Conservation (phyloP, 148 eudicot genomes). For the Dianthus caryophyllus region DNA sequence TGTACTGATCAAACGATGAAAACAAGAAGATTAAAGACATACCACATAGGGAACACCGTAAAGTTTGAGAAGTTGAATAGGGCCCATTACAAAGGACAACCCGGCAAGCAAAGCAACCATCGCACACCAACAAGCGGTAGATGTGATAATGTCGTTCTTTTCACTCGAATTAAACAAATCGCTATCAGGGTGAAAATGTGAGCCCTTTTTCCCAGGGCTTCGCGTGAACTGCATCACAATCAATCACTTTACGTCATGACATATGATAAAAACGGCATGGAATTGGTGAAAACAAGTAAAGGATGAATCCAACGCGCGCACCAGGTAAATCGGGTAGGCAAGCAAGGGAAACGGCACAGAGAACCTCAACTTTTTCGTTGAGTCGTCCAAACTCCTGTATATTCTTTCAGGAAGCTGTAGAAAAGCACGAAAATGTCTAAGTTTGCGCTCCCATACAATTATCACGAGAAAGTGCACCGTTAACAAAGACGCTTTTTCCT, state of each 20-base stretch:
- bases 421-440: conserved; percentile 6
- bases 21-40: conserved; percentile 16
- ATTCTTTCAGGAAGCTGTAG: conserved; percentile 53
- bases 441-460: background rate
- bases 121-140: conserved; percentile 66
- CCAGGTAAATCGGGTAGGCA: conserved; percentile 71
- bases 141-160: conserved; percentile 54
- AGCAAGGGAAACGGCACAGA: conserved; percentile 64
- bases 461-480: background rate
- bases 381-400: conserved; percentile 41
- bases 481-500: background rate
- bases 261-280: background rate
- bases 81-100: conserved; percentile 61
- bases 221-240: conserved; percentile 42
- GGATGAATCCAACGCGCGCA: conserved; percentile 23
- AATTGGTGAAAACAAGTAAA: background rate
- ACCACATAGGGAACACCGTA: conserved; percentile 71
- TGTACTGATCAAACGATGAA: background rate
- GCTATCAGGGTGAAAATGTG: conserved; percentile 63
- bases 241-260: background rate
- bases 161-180: conserved; percentile 52
- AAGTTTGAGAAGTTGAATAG: conserved; percentile 62
- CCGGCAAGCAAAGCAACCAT: conserved; percentile 64
- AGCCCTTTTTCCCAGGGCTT: conserved; percentile 75
- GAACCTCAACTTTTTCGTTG: conserved; percentile 52